Evolutionary conservation across 2,329 filamentous ascomycete species (phyloP), one percentile per base, ranked within the genome.

Genomic region (Orbilia blumenaviensis): DNA sequence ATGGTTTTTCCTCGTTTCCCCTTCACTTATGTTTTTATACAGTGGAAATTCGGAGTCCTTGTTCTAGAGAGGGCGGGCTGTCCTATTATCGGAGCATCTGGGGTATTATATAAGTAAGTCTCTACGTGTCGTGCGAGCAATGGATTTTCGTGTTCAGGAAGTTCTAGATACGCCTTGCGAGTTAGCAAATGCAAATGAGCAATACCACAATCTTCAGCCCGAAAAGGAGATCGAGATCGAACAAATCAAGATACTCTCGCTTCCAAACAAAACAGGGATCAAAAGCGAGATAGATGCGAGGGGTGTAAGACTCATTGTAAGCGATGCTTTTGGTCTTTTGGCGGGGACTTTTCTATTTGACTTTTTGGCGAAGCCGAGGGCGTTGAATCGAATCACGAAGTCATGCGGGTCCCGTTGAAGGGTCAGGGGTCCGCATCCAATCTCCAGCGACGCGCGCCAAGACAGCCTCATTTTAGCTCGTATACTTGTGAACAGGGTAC

Each of bases 1-100:
- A 79, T 79, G 9, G 50, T 38, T 56, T 14, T 10, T 23, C 10
- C 18, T 32, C 21, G 1, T n/a, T 25, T 21, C 25, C 50, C 25
- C 36, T 46, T 46, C 9, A 6, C n/a, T 46, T 23, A 44, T 34
- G n/a, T n/a, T n/a, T n/a, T 27, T 48, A 56, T 56, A 56, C 52
- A 18, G 52, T 38, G 52, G 6, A n/a, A n/a, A 8, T n/a, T 3
- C n/a, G 10, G 10, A 12, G 10, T n/a, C n/a, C n/a, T n/a, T n/a
- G 1, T 25, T 23, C 9, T 18, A 12, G 52, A 56, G 29, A 32
- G 12, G 32, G n/a, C 23, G 38, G 7, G 14, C 5, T 54, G 12
- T 32, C 14, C 8, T 21, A 34, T 32, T 36, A 54, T 36, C 27
- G 29, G n/a, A 7, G 2, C 52, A 56, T 56, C 52, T 29, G 52